Evolutionary conservation across 169 alveolate genomes (phyloP), one percentile per base, ranked within the genome.

Genomic region (Cryptosporidium ubiquitum): DNA sequence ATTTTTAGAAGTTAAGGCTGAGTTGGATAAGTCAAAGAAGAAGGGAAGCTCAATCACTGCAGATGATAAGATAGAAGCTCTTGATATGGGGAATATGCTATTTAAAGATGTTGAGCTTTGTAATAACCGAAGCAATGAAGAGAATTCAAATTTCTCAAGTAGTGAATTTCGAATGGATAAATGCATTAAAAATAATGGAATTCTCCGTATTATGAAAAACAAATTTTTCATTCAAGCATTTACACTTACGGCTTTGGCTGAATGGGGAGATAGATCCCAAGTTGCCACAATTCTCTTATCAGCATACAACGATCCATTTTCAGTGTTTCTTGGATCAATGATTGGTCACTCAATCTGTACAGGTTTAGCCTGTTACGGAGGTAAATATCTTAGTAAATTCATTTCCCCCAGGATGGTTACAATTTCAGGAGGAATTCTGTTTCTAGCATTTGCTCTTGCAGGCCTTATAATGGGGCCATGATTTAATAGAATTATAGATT

Each of bases 251-350:
- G 84, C 84, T 60, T 23, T 91, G 12, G 94, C 94, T 33, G 95
- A 93, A 58, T 91, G 93, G 86, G 95, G 95, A n/a, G 95, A 93
- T 61, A 86, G 86, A 44, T 84, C 93, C 60, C 92, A 93, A 71
- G 84, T 93, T 40, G 84, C 93, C 23, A 93, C 92, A 26, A 85
- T 93, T n/a, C 61, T 93, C 0, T 75, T 93, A 20, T 75, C 95
- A 4, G 93, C 94, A 3, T 55, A 75, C 37, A 70, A 86, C 64
- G 84, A 93, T 42, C 92, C 94, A 26, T 66, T 86, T 68, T 85
- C 85, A 5, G 93, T 91, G 18, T 70, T 85, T 47, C 44, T 89
- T 16, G 95, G 95, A 4, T 89, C 93, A 18, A 70, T 85, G 47
- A 40, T 93, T 40, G 95, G 93, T 9, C 86, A 86, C 66, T 68